Base-by-base conservation (phyloP, 2,329 filamentous ascomycete species). In the Gliomastix tumulicola region DNA sequence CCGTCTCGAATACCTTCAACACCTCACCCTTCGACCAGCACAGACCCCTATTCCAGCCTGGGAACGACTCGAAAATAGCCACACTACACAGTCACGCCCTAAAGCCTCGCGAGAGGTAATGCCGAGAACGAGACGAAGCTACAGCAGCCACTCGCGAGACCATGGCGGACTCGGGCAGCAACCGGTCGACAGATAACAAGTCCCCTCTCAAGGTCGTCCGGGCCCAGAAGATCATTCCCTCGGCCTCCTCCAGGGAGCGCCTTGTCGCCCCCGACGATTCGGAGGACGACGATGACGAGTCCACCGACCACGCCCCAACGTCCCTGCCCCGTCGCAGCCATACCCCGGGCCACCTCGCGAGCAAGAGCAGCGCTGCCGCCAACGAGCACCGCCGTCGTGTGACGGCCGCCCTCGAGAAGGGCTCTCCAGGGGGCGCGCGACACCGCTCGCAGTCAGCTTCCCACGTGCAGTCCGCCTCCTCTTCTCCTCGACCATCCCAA, bases 261-360 rank as follows among this genome's bases (percentile, higher is more conserved):
- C 50, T 48, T 40, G 55, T 65, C 44, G 54, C 62, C 39, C 53
- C 54, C 21, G 57, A 61, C 36, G 54, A 59, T 21, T 51, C 50
- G 39, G 54, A n/a, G n/a, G n/a, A n/a, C n/a, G n/a, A n/a, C n/a
- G n/a, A n/a, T n/a, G n/a, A 65, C 46, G 55, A 62, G 38, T 53
- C 54, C 19, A 57, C 58, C 36, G 54, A 59, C 42, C 54, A 57
- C 42, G 36, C 46, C 40, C 48, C 66, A 33, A 51, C 73, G 31
- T 61, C 66, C 20, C n/a, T n/a, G n/a, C n/a, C n/a, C n/a, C n/a
- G n/a, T n/a, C 68, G 76, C 45, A 79, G 69, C 50, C 76, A 81
- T 52, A 81, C 76, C 2, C 76, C 76, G 2, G 75, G 76, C 39
- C 75, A 79, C 48, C 65, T 80, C 28, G 60, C 77, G 11, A 69